Evolutionary conservation across 2,329 filamentous ascomycete genomes (phyloP), one percentile per base, ranked within the genome.

Genomic region (Esteya vermicola): DNA sequence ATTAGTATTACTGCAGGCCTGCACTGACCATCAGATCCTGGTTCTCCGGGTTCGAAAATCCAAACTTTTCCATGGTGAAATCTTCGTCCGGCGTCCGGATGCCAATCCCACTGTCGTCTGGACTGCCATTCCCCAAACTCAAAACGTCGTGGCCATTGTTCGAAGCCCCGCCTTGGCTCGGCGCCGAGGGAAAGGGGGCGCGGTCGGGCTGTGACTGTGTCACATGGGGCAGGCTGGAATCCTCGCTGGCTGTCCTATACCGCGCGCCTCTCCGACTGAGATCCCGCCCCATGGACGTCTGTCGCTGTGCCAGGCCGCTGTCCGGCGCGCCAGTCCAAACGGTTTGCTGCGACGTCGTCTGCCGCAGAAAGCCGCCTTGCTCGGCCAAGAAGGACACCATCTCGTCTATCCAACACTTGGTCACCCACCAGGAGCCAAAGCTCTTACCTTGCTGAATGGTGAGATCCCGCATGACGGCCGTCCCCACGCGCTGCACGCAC

Each of bases 381-480:
- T 93, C 85, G 1, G 85, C 85, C 49, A 94, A 67, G 70, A 93
- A 95, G 42, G 81, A 71, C 37, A 86, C 76, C 84, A 93, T 93
- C 61, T 96, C 89, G 53, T 95, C 88, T 39, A 95, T 74, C 69
- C 89, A 96, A 43, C 89, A 88, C 57, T 95, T 94, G 4, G 86
- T 86, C 43, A 95, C 83, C 84, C 84, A 91, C 85, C 85, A 93
- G 6, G 82, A 79, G n/a, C 83, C 81, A 53, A 89, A 93, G 52
- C 81, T 88, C 53, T 79, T 76, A 16, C 81, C 82, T 47, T 82
- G 78, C 31, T 75, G 70, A 38, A 91, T 77, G 1, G 84, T 91
- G 42, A 93, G 72, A 51, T 93, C 85, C 40, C 85, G 72, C 64
- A 91, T 75, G 16, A 84, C 79, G 18, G 81, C 77, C 8, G 81